Base-by-base conservation (phyloP, 352 stramenopile genomes). In the Halophytophthora batemanensis region DNA sequence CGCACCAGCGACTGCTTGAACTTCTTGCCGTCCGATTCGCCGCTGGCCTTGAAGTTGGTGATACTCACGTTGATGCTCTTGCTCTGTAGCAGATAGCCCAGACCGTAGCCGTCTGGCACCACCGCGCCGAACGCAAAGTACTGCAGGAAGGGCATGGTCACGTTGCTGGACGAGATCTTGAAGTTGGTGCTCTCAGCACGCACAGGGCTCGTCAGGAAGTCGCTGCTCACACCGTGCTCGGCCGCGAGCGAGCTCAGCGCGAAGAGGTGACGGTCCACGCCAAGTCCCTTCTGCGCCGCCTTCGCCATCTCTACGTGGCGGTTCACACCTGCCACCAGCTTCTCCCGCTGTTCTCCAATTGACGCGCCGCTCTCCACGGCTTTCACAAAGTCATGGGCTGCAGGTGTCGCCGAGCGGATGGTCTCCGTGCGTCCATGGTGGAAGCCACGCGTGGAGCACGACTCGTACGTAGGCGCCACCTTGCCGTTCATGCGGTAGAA, bases 401-500 rank as follows among this genome's bases (percentile, higher is more conserved):
- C 79, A 41, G 77, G 78, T 21, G 86, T 94, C 35, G 80, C 77
- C 25, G 80, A 91, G 13, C 91, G 85, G 55, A 98, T 97, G 6
- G 85, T 96, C 64, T 98, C 91, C 22, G 91, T 98, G 34, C 91
- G 86, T 28, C 91, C 91, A 53, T 96, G 88, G 53, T 91, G 84
- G 65, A 96, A 98, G 55, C 56, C 60, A 19, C 89, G 79, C 39
- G 89, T 97, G n/a, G 90, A 88, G 63, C 87, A 96, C 65, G 87
- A 97, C 69, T 98, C 90, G 64, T 98, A 98, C 17, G 82, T 90
- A 0, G 89, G 68, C 6, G 87, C 69, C 21, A 94, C 66, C 51
- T 85, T 71, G 41, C 78, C 77, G 42, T 97, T 82, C 33, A 81
- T 44, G 28, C 81, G 74, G 45, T 77, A 83, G 58, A 95, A 98